These are phyloP conservation scores for Saccharomycodes ludwigii DNA, from an alignment of 805 yeast species.

Conservation along the genomic window DNA sequence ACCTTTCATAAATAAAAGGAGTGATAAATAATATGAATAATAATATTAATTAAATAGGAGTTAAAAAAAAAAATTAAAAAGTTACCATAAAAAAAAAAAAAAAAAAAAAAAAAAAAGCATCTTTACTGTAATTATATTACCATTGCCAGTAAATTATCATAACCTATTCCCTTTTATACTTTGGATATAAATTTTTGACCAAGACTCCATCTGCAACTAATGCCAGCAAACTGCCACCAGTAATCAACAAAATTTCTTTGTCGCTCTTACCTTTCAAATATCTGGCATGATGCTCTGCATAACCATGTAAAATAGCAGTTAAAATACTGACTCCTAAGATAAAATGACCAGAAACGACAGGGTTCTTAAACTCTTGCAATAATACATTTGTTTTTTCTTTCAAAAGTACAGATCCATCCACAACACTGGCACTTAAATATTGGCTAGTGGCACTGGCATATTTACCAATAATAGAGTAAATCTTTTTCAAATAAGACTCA, in stretches of 20 bases:
- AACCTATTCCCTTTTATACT: conserved; percentile 33
- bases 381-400: no score
- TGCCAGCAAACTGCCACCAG: conserved; percentile 41
- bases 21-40: no score
- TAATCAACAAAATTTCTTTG: conserved; percentile 35
- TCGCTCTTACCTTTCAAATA: conserved; percentile 31
- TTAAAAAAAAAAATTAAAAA: no score
- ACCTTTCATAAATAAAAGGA: no score
- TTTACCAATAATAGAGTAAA: no score
- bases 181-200: conserved; percentile 41
- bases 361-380: conserved; percentile 41
- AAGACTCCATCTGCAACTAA: conserved; percentile 42
- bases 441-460: no score
- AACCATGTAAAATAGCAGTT: conserved; percentile 36
- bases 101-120: neutral
- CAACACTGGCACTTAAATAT: no score
- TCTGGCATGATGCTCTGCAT: conserved; percentile 37
- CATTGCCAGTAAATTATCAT: no score
- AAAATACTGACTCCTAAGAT: conserved; percentile 36
- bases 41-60: no score
- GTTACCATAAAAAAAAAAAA: no score
- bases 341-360: conserved; percentile 45
- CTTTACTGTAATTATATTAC: neutral
- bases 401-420: no score
- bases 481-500: no score